These are phyloP conservation scores for Diplodia mutila DNA, from an alignment of 2,329 filamentous ascomycete genomes.

Conservation along the genomic window DNA sequence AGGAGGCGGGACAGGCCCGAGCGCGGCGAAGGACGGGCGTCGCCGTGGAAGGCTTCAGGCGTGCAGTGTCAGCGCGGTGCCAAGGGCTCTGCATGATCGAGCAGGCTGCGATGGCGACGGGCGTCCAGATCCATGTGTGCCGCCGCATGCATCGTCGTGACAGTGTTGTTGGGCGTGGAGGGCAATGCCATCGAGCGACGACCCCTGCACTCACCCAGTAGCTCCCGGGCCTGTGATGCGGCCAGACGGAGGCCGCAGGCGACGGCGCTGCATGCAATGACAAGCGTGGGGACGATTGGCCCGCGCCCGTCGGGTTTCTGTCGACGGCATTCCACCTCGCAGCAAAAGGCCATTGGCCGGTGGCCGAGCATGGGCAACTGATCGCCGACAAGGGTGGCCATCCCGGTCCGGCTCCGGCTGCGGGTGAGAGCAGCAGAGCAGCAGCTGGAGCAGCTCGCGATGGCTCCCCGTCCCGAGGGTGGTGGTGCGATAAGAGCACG, in stretches of 20 bases:
- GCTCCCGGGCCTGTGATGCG: not conserved
- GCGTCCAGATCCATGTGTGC: conserved; percentile 1
- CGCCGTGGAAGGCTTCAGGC: not conserved
- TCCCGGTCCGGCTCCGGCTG: not conserved
- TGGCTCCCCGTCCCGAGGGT: not conserved
- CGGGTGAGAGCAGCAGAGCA: not conserved
- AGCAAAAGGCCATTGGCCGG: conserved; percentile 10
- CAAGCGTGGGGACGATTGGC: conserved; percentile 4
- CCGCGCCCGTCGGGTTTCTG: not conserved
- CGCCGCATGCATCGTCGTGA: not conserved
- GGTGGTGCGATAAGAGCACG: conserved; percentile 10
- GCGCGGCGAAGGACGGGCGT: not conserved
- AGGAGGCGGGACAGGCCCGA: conserved; percentile 15
- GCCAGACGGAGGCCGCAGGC: not conserved
- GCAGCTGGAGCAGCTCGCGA: not conserved
- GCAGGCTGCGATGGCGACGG: not conserved
- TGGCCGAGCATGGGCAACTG: not conserved
- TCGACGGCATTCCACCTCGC: conserved; percentile 14
- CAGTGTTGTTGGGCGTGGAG: not conserved
- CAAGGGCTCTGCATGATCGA: conserved; percentile 16
- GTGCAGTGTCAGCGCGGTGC: conserved; percentile 7
- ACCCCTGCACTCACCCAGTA: not conserved
- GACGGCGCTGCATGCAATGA: conserved; percentile 11
- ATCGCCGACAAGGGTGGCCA: conserved; percentile 10
- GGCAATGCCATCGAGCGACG: not conserved